Percentiles rank a stretch among this genome's conserved stretches.
Conservation (phyloP, 306 rosid species). For the Sechiopsis laciniata region DNA sequence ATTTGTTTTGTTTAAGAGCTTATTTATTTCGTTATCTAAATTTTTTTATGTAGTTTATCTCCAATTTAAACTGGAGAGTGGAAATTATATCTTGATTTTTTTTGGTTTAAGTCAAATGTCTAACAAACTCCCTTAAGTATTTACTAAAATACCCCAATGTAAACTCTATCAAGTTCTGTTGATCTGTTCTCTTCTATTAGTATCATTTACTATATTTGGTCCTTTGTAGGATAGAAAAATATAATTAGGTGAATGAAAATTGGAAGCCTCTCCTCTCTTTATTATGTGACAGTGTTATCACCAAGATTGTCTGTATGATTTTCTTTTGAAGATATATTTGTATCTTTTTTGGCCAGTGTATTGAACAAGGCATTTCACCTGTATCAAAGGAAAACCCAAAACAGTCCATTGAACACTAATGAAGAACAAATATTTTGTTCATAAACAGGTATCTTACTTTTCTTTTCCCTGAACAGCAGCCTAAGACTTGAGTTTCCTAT, state of each 20-base stretch:
- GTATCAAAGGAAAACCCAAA: constrained; percentile 18
- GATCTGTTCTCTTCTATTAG: background rate
- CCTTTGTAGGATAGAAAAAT: background rate
- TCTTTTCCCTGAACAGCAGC: background rate
- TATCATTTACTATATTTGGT: background rate
- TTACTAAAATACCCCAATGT: too few relatives aligned
- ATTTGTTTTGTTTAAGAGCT: background rate
- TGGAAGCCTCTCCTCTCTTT: background rate
- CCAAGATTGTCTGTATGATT: background rate
- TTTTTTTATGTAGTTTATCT: too few relatives aligned
- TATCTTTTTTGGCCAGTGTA: constrained; percentile 27
- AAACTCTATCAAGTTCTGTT: background rate
- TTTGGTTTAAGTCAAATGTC: too few relatives aligned
- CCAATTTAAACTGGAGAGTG: too few relatives aligned
- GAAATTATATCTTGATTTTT: too few relatives aligned
- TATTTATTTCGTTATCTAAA: background rate
- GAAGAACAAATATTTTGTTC: background rate
- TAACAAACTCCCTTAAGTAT: too few relatives aligned
- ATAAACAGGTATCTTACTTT: background rate
- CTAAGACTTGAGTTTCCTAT: background rate
- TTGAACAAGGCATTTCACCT: constrained; percentile 41
- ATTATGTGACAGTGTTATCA: background rate
- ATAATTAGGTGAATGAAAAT: background rate
- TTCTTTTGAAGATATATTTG: background rate
- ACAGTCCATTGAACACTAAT: background rate